phyloP scores from a whole-genome alignment of 768 basidiomycete genomes.

The Pleurotus tuoliensis region DNA sequence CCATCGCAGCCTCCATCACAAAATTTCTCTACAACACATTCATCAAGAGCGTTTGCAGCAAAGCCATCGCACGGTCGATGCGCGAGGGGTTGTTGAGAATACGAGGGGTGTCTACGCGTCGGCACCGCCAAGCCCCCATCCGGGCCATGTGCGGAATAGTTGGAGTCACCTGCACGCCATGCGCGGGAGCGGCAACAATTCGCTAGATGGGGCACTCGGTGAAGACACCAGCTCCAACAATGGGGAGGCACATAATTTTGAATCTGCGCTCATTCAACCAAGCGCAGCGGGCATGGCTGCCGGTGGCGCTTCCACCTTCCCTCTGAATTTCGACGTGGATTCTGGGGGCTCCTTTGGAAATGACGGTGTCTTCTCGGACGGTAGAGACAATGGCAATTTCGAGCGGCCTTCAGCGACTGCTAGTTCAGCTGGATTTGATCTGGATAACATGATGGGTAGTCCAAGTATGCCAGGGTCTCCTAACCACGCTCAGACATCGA shows the following conservation, averaged over 20 bases:
- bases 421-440: neutral
- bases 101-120: constrained; percentile 1
- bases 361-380: neutral
- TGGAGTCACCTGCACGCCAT: constrained; percentile 3
- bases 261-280: neutral
- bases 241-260: neutral
- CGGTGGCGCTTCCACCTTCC: neutral
- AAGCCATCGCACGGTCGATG: neutral
- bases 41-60: constrained; percentile 4
- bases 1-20: constrained; percentile 1
- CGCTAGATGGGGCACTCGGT: constrained; percentile 1
- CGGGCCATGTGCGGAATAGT: constrained; percentile 3
- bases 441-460: neutral
- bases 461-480: constrained; percentile 2
- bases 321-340: neutral
- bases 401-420: neutral
- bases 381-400: neutral
- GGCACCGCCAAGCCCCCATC: constrained; percentile 6
- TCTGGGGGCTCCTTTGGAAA: neutral
- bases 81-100: neutral
- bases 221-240: neutral
- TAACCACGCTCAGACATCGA: neutral
- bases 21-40: constrained; percentile 6
- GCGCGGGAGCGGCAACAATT: neutral
- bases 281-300: neutral